A percentile compares a stretch with the other conserved stretches of the same genome.
These are phyloP conservation scores for Aschersonia sp. DNA, from an alignment of 2,329 filamentous ascomycete genomes.

Conservation along the genomic window DNA sequence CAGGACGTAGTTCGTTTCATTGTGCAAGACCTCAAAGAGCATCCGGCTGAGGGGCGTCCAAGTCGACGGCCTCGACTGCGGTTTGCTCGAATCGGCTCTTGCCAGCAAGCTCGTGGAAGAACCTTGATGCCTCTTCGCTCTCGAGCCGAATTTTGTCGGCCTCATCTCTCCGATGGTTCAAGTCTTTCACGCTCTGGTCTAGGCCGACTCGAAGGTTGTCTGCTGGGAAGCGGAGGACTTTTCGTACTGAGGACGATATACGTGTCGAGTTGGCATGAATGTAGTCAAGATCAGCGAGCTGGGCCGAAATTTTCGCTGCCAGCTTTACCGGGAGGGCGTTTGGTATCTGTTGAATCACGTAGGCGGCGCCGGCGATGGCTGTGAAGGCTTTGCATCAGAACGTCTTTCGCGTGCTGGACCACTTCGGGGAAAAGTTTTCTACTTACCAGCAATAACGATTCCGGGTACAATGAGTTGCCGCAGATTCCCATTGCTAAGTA, in stretches of 20 bases:
- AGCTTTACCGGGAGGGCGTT: slow-evolving; percentile 77
- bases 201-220: slow-evolving; percentile 74
- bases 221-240: slow-evolving; percentile 75
- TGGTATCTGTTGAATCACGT: slow-evolving; percentile 76
- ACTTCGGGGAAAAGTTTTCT: neutral
- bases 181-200: slow-evolving; percentile 72
- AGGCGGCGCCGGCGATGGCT: slow-evolving; percentile 65
- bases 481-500: slow-evolving; percentile 70
- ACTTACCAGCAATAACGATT: slow-evolving; percentile 61
- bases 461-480: slow-evolving; percentile 70
- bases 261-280: slow-evolving; percentile 77
- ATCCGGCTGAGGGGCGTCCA: slow-evolving; percentile 35
- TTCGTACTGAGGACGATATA: slow-evolving; percentile 74
- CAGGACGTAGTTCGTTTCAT: neutral
- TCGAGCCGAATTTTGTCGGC: slow-evolving; percentile 69
- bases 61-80: slow-evolving; percentile 35
- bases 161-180: slow-evolving; percentile 65
- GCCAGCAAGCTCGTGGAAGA: slow-evolving; percentile 74
- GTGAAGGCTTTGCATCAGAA: neutral
- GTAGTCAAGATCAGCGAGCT: slow-evolving; percentile 76
- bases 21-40: slow-evolving; percentile 9
- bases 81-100: slow-evolving; percentile 39
- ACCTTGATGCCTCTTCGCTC: slow-evolving; percentile 76
- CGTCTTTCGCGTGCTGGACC: neutral
- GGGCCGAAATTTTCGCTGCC: slow-evolving; percentile 67